Conservation (phyloP, 805 yeast genomes). For the Spathaspora hagerdaliae region DNA sequence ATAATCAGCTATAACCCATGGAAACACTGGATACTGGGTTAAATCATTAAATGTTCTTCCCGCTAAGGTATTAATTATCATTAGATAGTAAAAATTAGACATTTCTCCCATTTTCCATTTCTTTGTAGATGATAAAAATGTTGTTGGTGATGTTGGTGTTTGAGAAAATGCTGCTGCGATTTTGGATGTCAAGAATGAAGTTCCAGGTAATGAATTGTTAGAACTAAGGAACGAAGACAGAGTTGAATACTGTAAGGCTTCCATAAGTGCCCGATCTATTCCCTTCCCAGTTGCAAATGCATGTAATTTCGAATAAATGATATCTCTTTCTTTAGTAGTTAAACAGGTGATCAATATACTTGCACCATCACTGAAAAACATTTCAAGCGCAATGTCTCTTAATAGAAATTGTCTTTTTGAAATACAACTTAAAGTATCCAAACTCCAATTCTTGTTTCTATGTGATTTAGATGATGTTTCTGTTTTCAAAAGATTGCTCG, state of each 20-base stretch:
- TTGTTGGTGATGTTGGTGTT: slow-evolving; percentile 12
- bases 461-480: slow-evolving; percentile 29
- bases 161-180: slow-evolving; percentile 38
- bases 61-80: slow-evolving; percentile 77
- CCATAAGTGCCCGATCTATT: slow-evolving; percentile 52
- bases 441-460: slow-evolving; percentile 55
- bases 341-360: slow-evolving; percentile 65
- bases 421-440: slow-evolving; percentile 55
- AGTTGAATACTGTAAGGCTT: slow-evolving; percentile 46
- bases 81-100: slow-evolving; percentile 78
- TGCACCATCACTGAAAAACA: slow-evolving; percentile 70
- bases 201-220: slow-evolving; percentile 30
- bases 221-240: slow-evolving; percentile 15
- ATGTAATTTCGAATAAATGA: slow-evolving; percentile 46
- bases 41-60: slow-evolving; percentile 87
- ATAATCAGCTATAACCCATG: slow-evolving; percentile 87
- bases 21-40: slow-evolving; percentile 89
- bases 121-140: slow-evolving; percentile 48
- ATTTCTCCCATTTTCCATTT: slow-evolving; percentile 76
- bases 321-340: slow-evolving; percentile 51
- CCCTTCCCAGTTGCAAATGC: slow-evolving; percentile 46
- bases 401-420: slow-evolving; percentile 73
- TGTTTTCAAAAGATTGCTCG: slow-evolving; percentile 21
- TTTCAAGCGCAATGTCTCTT: slow-evolving; percentile 76
- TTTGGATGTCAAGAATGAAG: slow-evolving; percentile 22